Conservation (phyloP, 1,284 basidiomycete genomes). For the Leucoagaricus sp. region DNA sequence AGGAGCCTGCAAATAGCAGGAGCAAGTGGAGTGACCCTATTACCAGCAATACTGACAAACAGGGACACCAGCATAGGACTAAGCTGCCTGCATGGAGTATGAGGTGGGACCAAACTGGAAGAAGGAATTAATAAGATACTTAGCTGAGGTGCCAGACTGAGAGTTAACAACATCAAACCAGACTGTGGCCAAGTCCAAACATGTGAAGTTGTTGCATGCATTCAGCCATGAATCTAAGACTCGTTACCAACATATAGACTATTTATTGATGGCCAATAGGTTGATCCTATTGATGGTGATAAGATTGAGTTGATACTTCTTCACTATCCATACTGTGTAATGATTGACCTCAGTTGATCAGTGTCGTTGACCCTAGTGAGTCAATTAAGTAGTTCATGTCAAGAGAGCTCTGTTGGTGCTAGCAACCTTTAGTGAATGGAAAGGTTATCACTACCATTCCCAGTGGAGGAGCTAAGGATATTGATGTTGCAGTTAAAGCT, state of each 20-base stretch:
- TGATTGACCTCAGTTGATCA: slow-evolving; percentile 24
- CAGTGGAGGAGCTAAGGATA: slow-evolving; percentile 68
- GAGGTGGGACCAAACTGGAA: too few relatives aligned
- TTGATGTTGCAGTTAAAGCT: slow-evolving; percentile 75
- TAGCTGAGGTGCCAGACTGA: too few relatives aligned
- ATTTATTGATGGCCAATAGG: slow-evolving; percentile 83
- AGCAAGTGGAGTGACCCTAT: too few relatives aligned
- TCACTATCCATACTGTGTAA: neutral
- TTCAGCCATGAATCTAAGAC: neutral
- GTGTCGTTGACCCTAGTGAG: slow-evolving; percentile 73
- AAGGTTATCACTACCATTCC: slow-evolving; percentile 69
- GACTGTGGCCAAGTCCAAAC: neutral
- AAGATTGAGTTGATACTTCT: slow-evolving; percentile 58
- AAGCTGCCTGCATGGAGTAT: too few relatives aligned
- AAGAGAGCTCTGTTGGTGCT: neutral
- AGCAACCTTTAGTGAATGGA: slow-evolving; percentile 54
- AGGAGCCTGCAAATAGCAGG: too few relatives aligned
- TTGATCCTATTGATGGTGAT: slow-evolving; percentile 52
- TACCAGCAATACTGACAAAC: too few relatives aligned
- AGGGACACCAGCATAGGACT: too few relatives aligned
- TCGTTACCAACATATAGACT: slow-evolving; percentile 41
- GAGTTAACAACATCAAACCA: slow-evolving; percentile 11
- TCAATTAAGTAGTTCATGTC: neutral
- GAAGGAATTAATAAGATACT: too few relatives aligned
- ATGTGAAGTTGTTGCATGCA: neutral